Evolutionary conservation across 2,329 filamentous ascomycete species (phyloP), one percentile per base, ranked within the genome.

Genomic region (Fusarium sp.): DNA sequence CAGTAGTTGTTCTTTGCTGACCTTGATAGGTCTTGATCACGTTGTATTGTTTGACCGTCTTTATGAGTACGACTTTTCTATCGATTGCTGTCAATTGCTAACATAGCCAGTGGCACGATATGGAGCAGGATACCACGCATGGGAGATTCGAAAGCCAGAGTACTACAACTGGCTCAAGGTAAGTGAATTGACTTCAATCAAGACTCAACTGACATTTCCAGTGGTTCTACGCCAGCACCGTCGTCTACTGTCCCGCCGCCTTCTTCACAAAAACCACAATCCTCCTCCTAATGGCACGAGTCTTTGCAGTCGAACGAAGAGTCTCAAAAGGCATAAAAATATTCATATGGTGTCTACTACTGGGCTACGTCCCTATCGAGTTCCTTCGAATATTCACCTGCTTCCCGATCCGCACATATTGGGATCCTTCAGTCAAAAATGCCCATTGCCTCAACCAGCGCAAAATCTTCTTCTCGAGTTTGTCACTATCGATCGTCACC

Each of bases 381-480:
- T 37, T 85, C 35, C 77, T 86, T 40, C 85, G 86, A 62, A 82
- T 84, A 40, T 78, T 83, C 50, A 81, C 83, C 27, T 87, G 85
- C 71, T 73, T 76, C 35, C 85, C 85, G 2, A 83, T 87, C 27
- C 63, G 76, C 7, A 82, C 79, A 2, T 86, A 85, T 62, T 87
- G 85, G 85, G 68, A 77, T 2, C 77, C 79, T 0, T 66, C 24
- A 1, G 73, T 77, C 18, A 50, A 73, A 3, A 50, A 71, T 14
- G 72, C 69, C 11, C 79, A 79, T 27, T 85, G 83, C 72, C 67
- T 84, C n/a, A 75, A 85, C 68, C 81, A 84, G 14, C 71, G 77
- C 54, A 77, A 73, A 50, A 73, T 78, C 13, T 75, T 78, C 37
- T 76, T 77, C 18, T 68, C 71, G 6, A 70, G 72, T 6, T 14